Conservation (phyloP, 1,284 basidiomycete species). For the Ceratobasidium sp. region DNA sequence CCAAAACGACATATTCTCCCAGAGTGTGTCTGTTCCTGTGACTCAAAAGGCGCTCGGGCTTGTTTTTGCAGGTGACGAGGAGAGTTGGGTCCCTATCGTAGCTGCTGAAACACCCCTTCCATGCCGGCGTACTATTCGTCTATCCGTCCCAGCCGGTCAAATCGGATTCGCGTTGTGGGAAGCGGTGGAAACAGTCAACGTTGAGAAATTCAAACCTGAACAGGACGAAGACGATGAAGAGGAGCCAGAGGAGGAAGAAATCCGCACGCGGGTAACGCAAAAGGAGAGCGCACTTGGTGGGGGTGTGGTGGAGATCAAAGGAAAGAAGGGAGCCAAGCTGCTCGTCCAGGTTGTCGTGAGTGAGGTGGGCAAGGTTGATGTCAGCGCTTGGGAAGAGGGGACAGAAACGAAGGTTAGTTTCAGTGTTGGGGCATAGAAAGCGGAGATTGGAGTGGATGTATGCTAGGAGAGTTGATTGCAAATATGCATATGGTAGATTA, state of each 20-base stretch:
- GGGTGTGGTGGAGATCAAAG: slow-evolving; percentile 66
- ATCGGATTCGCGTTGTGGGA: slow-evolving; percentile 90
- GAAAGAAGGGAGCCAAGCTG: slow-evolving; percentile 66
- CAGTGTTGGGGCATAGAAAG: slow-evolving; percentile 27
- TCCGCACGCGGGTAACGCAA: slow-evolving; percentile 75
- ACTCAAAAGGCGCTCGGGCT: slow-evolving; percentile 82
- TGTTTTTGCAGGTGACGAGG: slow-evolving; percentile 77
- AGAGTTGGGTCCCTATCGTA: slow-evolving; percentile 75
- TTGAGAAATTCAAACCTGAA: slow-evolving; percentile 74
- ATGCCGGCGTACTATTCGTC: slow-evolving; percentile 74
- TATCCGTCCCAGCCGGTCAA: slow-evolving; percentile 76
- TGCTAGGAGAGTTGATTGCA: neutral
- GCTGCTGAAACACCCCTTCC: slow-evolving; percentile 84
- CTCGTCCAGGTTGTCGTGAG: slow-evolving; percentile 75
- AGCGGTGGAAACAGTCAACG: slow-evolving; percentile 81
- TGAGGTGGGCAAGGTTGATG: slow-evolving; percentile 66
- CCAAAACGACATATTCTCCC: slow-evolving; percentile 7
- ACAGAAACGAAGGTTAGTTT: slow-evolving; percentile 55
- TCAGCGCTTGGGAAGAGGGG: slow-evolving; percentile 65
- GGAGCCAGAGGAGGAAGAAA: slow-evolving; percentile 65
- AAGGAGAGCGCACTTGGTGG: slow-evolving; percentile 73
- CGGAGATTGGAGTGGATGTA: neutral
- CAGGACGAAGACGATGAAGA: slow-evolving; percentile 66
- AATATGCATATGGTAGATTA: neutral
- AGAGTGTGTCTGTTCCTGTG: slow-evolving; percentile 62